Percentiles rank a stretch among this genome's conserved stretches.
Evolutionary conservation across 192 early-diverging fungal genomes (phyloP).

Genomic region (Backusella mclennaniae): DNA sequence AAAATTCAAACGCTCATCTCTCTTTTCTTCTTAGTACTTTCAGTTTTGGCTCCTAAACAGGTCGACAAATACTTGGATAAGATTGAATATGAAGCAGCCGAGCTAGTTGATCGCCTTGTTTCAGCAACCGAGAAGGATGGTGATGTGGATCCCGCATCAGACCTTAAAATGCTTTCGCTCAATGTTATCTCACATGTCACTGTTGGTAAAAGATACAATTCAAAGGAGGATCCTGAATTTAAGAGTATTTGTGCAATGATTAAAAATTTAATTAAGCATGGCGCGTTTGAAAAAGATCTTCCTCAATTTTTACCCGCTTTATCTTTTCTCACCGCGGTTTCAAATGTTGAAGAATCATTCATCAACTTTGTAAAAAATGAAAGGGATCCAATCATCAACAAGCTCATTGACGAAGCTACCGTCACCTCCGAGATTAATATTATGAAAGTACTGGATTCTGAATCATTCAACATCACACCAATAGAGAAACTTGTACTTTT

Average conservation of each 20-base stretch:
- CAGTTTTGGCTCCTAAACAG: constrained; percentile 8
- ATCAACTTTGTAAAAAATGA: neutral
- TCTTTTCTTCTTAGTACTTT: neutral
- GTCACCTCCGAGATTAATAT: neutral
- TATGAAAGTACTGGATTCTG: neutral
- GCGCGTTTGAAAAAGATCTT: neutral
- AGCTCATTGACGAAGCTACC: neutral
- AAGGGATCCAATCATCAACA: neutral
- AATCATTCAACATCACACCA: neutral
- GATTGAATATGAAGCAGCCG: neutral
- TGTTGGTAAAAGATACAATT: neutral
- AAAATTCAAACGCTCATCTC: neutral
- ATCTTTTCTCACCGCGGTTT: neutral
- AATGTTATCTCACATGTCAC: neutral
- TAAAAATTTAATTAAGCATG: neutral
- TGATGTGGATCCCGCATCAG: neutral
- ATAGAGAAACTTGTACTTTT: neutral
- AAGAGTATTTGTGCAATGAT: too few relatives aligned
- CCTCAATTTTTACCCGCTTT: neutral
- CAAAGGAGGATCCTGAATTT: neutral
- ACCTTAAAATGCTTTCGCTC: neutral
- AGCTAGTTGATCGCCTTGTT: neutral
- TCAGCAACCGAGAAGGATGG: neutral
- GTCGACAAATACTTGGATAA: neutral
- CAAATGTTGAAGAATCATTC: neutral